phyloP scores from a whole-genome alignment of 2,329 filamentous ascomycete species.

The Monosporascus sp. region DNA sequence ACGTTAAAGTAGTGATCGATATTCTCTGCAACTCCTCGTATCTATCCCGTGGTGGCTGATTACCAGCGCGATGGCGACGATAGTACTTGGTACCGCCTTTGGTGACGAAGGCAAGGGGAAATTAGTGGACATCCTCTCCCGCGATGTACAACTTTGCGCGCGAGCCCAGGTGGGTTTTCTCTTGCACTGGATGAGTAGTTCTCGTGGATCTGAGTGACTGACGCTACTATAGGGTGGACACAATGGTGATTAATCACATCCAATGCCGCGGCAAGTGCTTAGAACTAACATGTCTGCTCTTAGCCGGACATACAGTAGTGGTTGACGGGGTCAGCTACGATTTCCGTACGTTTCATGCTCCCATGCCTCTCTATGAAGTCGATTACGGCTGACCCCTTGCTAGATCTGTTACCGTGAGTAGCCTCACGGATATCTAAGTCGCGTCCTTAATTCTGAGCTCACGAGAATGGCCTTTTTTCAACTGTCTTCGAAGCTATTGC shows the following conservation, averaged over 20 bases:
- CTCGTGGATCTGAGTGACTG: background rate
- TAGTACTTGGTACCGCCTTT: background rate
- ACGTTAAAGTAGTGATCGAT: background rate
- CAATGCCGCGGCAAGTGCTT: background rate
- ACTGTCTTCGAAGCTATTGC: no score
- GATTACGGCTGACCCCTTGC: background rate
- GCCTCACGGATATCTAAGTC: background rate
- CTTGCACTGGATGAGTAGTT: no score
- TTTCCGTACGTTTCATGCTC: background rate
- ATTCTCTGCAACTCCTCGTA: background rate
- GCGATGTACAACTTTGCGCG: background rate
- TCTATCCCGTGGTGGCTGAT: no score
- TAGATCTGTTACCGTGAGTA: background rate
- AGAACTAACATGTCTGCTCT: background rate
- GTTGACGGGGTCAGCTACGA: background rate
- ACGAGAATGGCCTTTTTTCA: no score
- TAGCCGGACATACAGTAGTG: background rate
- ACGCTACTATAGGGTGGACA: background rate
- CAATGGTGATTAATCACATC: background rate
- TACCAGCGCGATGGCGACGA: background rate
- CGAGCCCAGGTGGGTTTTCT: background rate
- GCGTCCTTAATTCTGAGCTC: no score
- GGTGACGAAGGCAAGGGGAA: background rate
- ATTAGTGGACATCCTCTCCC: background rate
- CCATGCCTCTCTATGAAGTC: background rate